Percentiles rank a stretch among this genome's conserved stretches.
These are phyloP conservation scores for Aspergillus sclerotiicarbonarius DNA, from an alignment of 495 filamentous ascomycete species.

Conservation along the genomic window DNA sequence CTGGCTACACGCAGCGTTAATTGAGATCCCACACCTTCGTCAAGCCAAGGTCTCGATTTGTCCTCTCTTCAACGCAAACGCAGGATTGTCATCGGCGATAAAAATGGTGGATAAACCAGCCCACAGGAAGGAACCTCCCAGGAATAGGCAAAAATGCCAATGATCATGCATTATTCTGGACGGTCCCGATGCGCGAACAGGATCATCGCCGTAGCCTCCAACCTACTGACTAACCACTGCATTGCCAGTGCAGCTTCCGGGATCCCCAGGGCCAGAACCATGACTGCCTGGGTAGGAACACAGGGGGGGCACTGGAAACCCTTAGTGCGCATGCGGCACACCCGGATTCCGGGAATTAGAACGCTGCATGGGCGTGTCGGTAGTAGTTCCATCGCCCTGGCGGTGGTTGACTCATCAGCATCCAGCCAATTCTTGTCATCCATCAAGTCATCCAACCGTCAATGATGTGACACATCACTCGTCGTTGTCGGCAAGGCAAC, in stretches of 20 bases:
- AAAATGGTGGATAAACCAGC: neutral
- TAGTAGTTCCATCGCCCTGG: neutral
- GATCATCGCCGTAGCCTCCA: neutral
- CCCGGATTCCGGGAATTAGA: constrained; percentile 12
- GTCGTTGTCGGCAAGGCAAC: constrained; percentile 21
- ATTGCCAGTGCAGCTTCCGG: neutral
- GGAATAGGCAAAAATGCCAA: neutral
- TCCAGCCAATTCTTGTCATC: neutral
- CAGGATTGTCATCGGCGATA: neutral
- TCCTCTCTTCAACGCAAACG: neutral
- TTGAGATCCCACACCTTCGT: neutral
- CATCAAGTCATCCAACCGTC: neutral
- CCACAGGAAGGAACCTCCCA: neutral
- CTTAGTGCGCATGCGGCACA: constrained; percentile 9
- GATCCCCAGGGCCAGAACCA: neutral
- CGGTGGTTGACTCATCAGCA: neutral
- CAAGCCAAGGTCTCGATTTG: neutral
- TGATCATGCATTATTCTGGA: neutral
- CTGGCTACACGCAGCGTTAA: neutral
- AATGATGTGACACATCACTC: constrained; percentile 23
- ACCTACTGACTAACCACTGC: neutral
- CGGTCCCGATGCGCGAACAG: neutral
- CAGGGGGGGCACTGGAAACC: neutral
- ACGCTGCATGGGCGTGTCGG: constrained; percentile 1
- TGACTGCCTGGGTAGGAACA: neutral